phyloP scores from a whole-genome alignment of 371 early-diverging fungal species.

The Saksenaea oblongispora region DNA sequence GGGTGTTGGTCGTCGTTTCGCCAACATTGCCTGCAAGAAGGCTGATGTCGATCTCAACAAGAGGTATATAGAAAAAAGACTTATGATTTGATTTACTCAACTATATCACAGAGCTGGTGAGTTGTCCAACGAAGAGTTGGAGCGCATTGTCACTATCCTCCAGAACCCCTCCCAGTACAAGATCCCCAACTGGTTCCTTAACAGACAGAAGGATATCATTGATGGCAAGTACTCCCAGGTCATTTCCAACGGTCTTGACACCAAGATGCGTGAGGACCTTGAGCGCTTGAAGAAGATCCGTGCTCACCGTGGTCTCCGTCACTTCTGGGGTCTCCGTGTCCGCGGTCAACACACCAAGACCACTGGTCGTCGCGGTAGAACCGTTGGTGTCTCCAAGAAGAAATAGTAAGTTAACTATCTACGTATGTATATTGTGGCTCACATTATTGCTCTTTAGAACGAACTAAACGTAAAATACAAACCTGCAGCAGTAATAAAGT shows the following conservation, averaged over 20 bases:
- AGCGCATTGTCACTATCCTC: constrained; percentile 84
- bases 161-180: constrained; percentile 91
- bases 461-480: not conserved
- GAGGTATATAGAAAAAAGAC: constrained; percentile 54
- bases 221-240: constrained; percentile 93
- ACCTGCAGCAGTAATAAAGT: not conserved
- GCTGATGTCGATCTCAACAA: constrained; percentile 94
- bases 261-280: constrained; percentile 93
- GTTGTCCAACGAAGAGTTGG: constrained; percentile 88
- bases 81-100: not conserved
- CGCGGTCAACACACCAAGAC: constrained; percentile 96
- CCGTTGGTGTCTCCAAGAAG: constrained; percentile 98
- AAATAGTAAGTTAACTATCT: constrained; percentile 40
- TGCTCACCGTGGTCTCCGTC: constrained; percentile 90
- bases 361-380: constrained; percentile 95
- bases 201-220: constrained; percentile 95
- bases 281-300: constrained; percentile 97
- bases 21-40: constrained; percentile 96
- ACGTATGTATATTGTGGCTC: not conserved
- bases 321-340: constrained; percentile 93
- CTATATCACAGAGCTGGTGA: constrained; percentile 86
- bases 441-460: not conserved
- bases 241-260: constrained; percentile 92
- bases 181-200: constrained; percentile 98
- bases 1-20: constrained; percentile 97